Percentiles rank a stretch among this genome's conserved stretches.
Evolutionary conservation across 352 stramenopile genomes (phyloP).

Genomic region (Phytopythium oedochilum): DNA sequence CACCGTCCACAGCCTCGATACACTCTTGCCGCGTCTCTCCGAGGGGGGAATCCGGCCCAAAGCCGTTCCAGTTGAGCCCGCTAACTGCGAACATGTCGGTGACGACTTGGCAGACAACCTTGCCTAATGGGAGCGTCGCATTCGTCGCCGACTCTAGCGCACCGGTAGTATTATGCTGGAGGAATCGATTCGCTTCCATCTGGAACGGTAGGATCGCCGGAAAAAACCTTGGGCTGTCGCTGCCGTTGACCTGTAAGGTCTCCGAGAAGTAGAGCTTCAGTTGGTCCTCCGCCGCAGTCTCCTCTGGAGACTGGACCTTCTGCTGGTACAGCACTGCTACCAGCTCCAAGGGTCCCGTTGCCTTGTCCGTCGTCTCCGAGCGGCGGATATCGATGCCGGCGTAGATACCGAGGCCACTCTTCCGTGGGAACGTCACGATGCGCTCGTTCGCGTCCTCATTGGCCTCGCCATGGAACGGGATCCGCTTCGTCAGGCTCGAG

Average conservation of each 20-base stretch:
- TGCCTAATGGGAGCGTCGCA: slow-evolving; percentile 5
- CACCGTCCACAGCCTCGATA: slow-evolving; percentile 16
- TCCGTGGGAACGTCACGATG: slow-evolving; percentile 31
- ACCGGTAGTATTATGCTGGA: slow-evolving; percentile 18
- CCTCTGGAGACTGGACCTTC: slow-evolving; percentile 8
- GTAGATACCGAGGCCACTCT: slow-evolving; percentile 35
- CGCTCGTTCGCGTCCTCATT: slow-evolving; percentile 34
- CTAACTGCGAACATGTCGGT: slow-evolving; percentile 37
- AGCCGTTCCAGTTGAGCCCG: slow-evolving; percentile 40
- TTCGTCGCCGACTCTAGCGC: slow-evolving; percentile 3
- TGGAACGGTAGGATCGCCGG: slow-evolving; percentile 52
- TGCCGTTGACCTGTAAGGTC: slow-evolving; percentile 18
- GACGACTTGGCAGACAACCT: slow-evolving; percentile 29
- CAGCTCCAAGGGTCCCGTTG: slow-evolving; percentile 17
- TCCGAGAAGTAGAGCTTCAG: slow-evolving; percentile 37
- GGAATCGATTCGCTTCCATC: slow-evolving; percentile 45
- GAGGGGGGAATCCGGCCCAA: slow-evolving; percentile 19
- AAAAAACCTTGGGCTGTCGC: slow-evolving; percentile 17
- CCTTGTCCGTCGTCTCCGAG: slow-evolving; percentile 2
- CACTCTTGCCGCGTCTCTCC: slow-evolving; percentile 24
- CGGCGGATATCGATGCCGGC: slow-evolving; percentile 45
- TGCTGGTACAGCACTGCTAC: slow-evolving; percentile 41
- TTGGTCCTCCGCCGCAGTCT: slow-evolving; percentile 19
- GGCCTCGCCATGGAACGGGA: slow-evolving; percentile 28
- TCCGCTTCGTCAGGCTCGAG: slow-evolving; percentile 27